Base-by-base conservation (phyloP, 306 rosid species). In the Prunus campanulata region DNA sequence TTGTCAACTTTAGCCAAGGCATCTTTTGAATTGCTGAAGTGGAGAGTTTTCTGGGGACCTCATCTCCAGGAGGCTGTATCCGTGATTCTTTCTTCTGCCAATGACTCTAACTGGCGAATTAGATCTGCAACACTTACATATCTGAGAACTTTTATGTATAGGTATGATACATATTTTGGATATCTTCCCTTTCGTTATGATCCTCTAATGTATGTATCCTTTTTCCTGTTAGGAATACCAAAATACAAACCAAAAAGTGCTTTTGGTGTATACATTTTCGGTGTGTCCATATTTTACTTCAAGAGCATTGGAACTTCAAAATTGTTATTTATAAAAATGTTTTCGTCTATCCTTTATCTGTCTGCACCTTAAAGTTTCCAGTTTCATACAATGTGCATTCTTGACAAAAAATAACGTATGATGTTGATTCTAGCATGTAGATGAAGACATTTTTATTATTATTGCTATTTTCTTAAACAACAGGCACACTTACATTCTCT, bases 401-500 rank as follows among this genome's bases (percentile, higher is more conserved):
- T 57, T 79, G 79, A 52, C 25, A 51, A 11, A 49, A 39, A 19
- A 20, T 39, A 24, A 65, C 20, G 25, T 48, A n/a, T 61, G 56
- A 62, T 19, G 64, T 68, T 59, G 50, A 70, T 77, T 72, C 50
- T 73, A 65, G 44, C 47, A 73, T 44, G 54, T 15, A 24, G 64
- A 47, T 25, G 20, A 5, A 59, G 57, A 61, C 18, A 74, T 29
- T 61, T 8, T 27, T 11, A 51, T 74, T 44, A 22, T 13, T 29
- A 10, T 65, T 39, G 9, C 1, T 42, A 24, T 39, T 61, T 74
- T 74, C 25, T 47, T 24, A 18, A 46, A 60, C 92, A 19, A 90
- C 92, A 95, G 99, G 96, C 99, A 95, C 87, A 95, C 92, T 54
- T 95, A 84, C 86, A 68, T 88, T 87, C 96, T 95, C 80, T 85